Conservation (phyloP, 2,329 filamentous ascomycete species). For the Teratosphaeria viscida region DNA sequence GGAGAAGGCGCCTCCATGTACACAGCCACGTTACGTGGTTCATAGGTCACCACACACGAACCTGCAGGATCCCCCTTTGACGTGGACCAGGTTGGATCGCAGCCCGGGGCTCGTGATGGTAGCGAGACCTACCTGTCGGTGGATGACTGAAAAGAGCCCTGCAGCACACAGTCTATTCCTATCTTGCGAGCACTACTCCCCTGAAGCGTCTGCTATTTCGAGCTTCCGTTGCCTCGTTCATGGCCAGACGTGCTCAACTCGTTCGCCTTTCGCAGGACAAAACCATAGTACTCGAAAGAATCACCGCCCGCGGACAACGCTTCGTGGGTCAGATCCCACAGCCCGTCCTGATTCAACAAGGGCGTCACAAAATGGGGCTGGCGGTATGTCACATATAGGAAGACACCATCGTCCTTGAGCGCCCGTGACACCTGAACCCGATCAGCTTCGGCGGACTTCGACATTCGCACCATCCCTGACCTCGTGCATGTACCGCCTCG, state of each 20-base stretch:
- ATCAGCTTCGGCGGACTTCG: conserved; percentile 4
- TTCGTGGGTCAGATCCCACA: conserved; percentile 1
- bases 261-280: conserved; percentile 1
- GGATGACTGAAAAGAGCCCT: no score
- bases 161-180: no score
- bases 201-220: no score
- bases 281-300: conserved; percentile 3
- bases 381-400: conserved; percentile 36
- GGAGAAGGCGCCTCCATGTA: no score
- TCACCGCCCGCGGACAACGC: background rate
- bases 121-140: no score
- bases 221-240: no score
- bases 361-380: conserved; percentile 46
- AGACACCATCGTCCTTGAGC: conserved; percentile 17
- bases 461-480: background rate
- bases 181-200: no score
- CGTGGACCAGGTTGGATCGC: no score
- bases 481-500: conserved; percentile 8
- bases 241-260: background rate
- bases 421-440: conserved; percentile 5
- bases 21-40: no score
- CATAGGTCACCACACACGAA: no score
- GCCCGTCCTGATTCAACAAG: conserved; percentile 17
- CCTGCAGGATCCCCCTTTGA: no score
- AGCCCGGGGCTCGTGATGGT: no score